Percentiles rank a stretch among this genome's conserved stretches.
These are phyloP conservation scores for Picea sitchensis DNA, from an alignment of 75 land plant genomes.

Conservation along the genomic window DNA sequence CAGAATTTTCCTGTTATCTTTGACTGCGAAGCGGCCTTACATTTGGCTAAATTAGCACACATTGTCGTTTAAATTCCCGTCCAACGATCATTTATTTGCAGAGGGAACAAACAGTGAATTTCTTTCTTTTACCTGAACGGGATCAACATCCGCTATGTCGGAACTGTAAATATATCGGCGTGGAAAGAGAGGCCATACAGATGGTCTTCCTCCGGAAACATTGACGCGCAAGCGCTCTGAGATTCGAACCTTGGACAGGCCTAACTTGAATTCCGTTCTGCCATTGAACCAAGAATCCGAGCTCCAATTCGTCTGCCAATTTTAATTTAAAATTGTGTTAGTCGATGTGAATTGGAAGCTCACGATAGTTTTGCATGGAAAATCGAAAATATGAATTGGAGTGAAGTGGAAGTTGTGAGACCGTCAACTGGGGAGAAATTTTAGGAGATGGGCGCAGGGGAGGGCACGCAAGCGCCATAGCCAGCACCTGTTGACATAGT, in stretches of 20 bases:
- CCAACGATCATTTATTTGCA: no score
- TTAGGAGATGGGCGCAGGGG: not conserved
- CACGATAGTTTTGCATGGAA: not conserved
- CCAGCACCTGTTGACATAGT: not conserved
- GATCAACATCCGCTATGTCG: conserved; percentile 33
- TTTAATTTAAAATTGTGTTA: not conserved
- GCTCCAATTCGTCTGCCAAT: not conserved
- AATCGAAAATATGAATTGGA: not conserved
- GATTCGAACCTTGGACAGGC: not conserved
- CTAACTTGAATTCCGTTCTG: not conserved
- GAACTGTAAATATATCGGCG: conserved; percentile 32
- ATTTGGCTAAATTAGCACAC: no score
- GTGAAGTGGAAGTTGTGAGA: not conserved
- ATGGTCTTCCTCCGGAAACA: not conserved
- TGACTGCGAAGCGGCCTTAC: no score
- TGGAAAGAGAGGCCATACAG: conserved; percentile 24
- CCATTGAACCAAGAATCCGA: not conserved
- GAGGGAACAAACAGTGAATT: no score
- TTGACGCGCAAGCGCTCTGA: not conserved
- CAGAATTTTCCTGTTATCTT: no score
- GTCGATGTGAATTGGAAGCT: not conserved
- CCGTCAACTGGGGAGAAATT: not conserved
- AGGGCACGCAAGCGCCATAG: not conserved
- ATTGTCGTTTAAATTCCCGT: no score
- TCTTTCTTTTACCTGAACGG: conserved; percentile 24